Evolutionary conservation across 768 basidiomycete genomes (phyloP), one percentile per base, ranked within the genome.

Genomic region (Leccinellum luteum): DNA sequence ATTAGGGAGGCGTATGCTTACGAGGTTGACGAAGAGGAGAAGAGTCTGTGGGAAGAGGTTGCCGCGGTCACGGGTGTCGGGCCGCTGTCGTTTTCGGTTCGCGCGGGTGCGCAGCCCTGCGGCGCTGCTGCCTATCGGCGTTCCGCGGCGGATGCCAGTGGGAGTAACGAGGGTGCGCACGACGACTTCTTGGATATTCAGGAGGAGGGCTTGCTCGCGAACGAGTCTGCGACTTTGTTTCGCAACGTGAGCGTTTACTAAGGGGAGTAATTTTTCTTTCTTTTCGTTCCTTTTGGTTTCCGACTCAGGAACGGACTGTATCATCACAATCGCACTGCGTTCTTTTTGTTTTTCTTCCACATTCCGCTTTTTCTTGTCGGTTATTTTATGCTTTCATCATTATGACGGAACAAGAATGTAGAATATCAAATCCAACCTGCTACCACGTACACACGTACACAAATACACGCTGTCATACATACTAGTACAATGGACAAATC

Each of bases 11-110:
- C 6, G 45, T 67, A 60, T 47, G 51, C 62, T 51, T 63, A 65
- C 25, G 69, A 58, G 17, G 30, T 60, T 31, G 61, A 65, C 30
- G 71, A 72, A 2, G 66, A 72, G 19, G 71, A 72, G 48, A 63
- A 59, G 48, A 59, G 51, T 48, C 51, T 72, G 14, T 73, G 70
- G 68, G 63, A 64, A 19, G 71, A 72, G 50, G 60, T 72, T 25
- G 61, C 65, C 43, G 66, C 62, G 30, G 64, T 57, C 43, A 70
- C 68, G 3, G 63, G 60, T 15, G 49, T 45, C 0, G 61, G 55
- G 21, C 58, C 60, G 4, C 35, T 55, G 8, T 23, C 60, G 51
- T 62, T 72, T 32, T 19, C 41, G 41, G 54, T 63, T 1, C 66
- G 59, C 45, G 52, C 25, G 28, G 62, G 66, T 15, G 50, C 56